Evolutionary conservation across 2,329 filamentous ascomycete genomes (phyloP), one percentile per base, ranked within the genome.

Genomic region (Aspergillus awamori): DNA sequence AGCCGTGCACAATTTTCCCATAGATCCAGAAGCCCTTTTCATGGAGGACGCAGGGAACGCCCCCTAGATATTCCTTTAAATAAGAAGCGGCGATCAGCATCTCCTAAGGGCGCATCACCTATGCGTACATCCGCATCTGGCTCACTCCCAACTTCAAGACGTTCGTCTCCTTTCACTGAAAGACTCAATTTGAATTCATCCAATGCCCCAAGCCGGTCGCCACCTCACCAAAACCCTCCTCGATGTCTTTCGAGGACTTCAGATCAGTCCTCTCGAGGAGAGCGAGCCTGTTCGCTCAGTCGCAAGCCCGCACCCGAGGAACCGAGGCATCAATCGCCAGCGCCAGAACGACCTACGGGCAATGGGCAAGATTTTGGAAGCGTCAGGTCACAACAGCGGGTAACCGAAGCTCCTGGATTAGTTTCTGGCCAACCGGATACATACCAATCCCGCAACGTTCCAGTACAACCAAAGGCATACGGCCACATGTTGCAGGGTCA

Each of bases 141-240:
- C 41, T 88, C 87, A 8, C 81, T 76, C 20, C 74, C 81, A 20
- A 86, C 84, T 30, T 89, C 87, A 22, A 82, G 86, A 59, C 81
- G 85, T 53, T 87, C 87, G 8, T 89, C 87, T 5, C 87, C 87
- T 15, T 83, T 79, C 26, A 74, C 82, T 15, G 87, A 86, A 65
- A 80, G 84, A 66, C 70, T 79, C 53, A 80, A 77, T 52, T 69
- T 81, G 17, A 71, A 78, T 41, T 65, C 77, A 62, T 68, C 73
- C 17, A 65, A 74, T 59, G 66, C 70, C 26, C 77, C 70, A 28
- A 70, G 60, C 56, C 70, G 71, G 39, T 73, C 72, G 15, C 70
- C 71, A 11, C 26, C 60, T 17, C 64, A 72, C 61, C 53, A 72
- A 58, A 43, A 52, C 51, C 62, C 64, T 59, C 52, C 68, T 57